Percentiles rank a stretch among this genome's conserved stretches.
These are phyloP conservation scores for Aspergillus vadensis DNA, from an alignment of 2,329 filamentous ascomycete genomes.

Conservation along the genomic window DNA sequence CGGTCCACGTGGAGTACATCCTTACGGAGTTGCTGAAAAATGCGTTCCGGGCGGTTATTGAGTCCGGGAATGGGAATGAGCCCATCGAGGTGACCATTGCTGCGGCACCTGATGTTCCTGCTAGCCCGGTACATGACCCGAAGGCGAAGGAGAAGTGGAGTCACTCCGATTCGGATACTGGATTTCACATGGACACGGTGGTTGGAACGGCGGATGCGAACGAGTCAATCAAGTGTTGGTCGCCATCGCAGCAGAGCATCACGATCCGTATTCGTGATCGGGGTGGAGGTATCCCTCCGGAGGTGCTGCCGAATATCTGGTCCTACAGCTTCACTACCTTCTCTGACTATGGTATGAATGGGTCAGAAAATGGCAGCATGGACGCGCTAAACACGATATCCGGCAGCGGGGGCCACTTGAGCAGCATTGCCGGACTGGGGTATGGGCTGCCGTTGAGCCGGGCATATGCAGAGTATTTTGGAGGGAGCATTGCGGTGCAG, in stretches of 20 bases:
- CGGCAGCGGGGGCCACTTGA: conserved; percentile 68
- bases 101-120: conserved; percentile 58
- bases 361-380: conserved; percentile 55
- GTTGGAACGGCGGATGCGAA: conserved; percentile 33
- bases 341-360: conserved; percentile 62
- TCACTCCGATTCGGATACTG: conserved; percentile 31
- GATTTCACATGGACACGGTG: conserved; percentile 33
- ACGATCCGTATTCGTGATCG: conserved; percentile 94
- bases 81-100: conserved; percentile 93
- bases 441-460: conserved; percentile 89
- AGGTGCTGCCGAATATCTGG: conserved; percentile 86
- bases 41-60: conserved; percentile 89
- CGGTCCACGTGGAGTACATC: conserved; percentile 96
- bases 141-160: neutral
- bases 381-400: conserved; percentile 77
- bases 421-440: conserved; percentile 87
- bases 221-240: conserved; percentile 36
- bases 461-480: conserved; percentile 97
- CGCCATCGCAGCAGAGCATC: conserved; percentile 69
- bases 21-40: conserved; percentile 96
- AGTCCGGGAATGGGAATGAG: conserved; percentile 75
- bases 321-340: conserved; percentile 98
- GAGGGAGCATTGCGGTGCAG: conserved; percentile 91
- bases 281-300: conserved; percentile 88
- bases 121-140: conserved; percentile 44